A percentile compares a stretch with the other conserved stretches of the same genome.
Evolutionary conservation across 805 yeast genomes (phyloP).

Genomic region (Suhomyces sp.): DNA sequence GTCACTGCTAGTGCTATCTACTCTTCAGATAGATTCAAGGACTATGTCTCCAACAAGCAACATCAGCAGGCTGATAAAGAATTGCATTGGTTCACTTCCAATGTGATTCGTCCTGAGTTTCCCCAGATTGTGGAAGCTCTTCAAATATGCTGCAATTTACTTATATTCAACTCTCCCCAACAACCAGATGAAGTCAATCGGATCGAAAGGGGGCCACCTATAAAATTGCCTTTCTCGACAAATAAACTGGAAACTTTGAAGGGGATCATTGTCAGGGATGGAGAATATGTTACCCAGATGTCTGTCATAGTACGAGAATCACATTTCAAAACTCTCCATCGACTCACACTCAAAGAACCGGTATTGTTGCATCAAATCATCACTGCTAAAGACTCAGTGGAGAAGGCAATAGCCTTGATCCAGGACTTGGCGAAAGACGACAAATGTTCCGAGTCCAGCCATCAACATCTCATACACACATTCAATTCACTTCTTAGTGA

Average conservation of each 20-base stretch:
- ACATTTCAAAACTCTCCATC: constrained; percentile 31
- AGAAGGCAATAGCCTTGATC: constrained; percentile 17
- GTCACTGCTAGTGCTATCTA: no score
- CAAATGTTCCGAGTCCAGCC: constrained; percentile 10
- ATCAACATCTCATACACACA: constrained; percentile 20
- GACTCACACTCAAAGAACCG: constrained; percentile 29
- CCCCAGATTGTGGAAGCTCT: constrained; percentile 39
- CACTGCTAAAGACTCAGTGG: constrained; percentile 40
- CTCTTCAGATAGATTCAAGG: background rate
- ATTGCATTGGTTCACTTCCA: constrained; percentile 31
- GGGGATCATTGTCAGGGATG: constrained; percentile 59
- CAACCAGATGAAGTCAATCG: constrained; percentile 26
- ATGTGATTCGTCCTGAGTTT: constrained; percentile 27
- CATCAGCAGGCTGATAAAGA: constrained; percentile 22
- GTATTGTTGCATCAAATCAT: constrained; percentile 45
- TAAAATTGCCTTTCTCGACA: constrained; percentile 59
- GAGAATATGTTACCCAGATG: constrained; percentile 51
- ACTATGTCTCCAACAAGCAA: background rate
- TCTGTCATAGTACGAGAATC: constrained; percentile 44
- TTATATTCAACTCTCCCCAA: constrained; percentile 37
- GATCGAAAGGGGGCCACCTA: constrained; percentile 38
- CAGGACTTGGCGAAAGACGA: constrained; percentile 2
- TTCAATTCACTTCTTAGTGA: constrained; percentile 26
- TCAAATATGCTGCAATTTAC: constrained; percentile 35
- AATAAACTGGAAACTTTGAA: constrained; percentile 55